Percentiles rank a stretch among this genome's conserved stretches.
Evolutionary conservation across 441 rosid species (phyloP).

Genomic region (Syzygium syzygioides): DNA sequence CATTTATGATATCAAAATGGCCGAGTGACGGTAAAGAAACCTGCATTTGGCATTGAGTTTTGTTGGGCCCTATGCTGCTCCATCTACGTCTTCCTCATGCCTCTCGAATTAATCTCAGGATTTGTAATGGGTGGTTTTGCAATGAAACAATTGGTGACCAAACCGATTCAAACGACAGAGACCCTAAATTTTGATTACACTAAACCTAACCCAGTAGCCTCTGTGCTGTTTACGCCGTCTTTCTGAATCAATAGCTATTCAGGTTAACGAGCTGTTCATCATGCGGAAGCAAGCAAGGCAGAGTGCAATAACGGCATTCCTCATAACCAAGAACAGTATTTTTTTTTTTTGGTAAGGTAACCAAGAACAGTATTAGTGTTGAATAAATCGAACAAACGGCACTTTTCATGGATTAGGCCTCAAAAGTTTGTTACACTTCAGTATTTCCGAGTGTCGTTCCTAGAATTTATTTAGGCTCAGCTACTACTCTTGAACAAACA

Average conservation of each 20-base stretch:
- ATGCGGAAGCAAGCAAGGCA: neutral
- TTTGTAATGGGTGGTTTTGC: slow-evolving; percentile 23
- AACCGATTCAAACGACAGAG: slow-evolving; percentile 24
- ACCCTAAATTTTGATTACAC: slow-evolving; percentile 31
- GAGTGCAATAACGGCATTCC: slow-evolving; percentile 14
- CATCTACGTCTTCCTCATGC: slow-evolving; percentile 22
- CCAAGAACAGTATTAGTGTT: neutral
- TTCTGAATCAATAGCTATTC: slow-evolving; percentile 1
- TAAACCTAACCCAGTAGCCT: slow-evolving; percentile 31
- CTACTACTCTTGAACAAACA: neutral
- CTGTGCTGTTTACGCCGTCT: slow-evolving; percentile 15
- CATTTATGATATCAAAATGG: neutral
- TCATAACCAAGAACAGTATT: slow-evolving; percentile 23
- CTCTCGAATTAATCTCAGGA: slow-evolving; percentile 22
- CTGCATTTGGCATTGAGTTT: neutral
- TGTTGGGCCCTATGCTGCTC: slow-evolving; percentile 23
- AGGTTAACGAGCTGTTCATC: neutral
- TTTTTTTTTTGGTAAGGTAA: too few relatives aligned
- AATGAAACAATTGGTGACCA: slow-evolving; percentile 13
- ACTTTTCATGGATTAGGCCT: neutral
- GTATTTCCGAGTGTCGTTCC: neutral
- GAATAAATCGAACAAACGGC: neutral
- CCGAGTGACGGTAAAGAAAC: neutral
- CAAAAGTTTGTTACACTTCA: neutral
- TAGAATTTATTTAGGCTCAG: neutral